Conservation (phyloP, 129 eudicot species). For the Flaveria bidentis region DNA sequence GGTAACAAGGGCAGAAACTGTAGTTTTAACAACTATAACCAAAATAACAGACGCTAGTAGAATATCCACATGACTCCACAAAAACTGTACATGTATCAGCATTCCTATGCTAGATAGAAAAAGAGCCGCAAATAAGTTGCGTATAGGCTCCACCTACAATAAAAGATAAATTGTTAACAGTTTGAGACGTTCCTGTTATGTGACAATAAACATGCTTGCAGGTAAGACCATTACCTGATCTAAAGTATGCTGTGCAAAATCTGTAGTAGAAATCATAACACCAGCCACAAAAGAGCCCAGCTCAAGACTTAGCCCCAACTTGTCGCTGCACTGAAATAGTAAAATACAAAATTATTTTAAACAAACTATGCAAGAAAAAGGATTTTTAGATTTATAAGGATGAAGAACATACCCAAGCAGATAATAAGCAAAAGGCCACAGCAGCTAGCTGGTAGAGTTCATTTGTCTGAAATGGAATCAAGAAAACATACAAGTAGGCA, state of each 20-base stretch:
- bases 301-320: slow-evolving; percentile 96
- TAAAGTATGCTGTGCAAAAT: slow-evolving; percentile 86
- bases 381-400: background rate
- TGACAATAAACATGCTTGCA: background rate
- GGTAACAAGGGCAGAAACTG: slow-evolving; percentile 72
- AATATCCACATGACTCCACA: slow-evolving; percentile 97
- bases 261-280: slow-evolving; percentile 97
- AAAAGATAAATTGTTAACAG: background rate
- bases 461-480: slow-evolving; percentile 60
- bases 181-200: background rate
- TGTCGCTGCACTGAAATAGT: slow-evolving; percentile 92
- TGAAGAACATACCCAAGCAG: slow-evolving; percentile 81
- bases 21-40: slow-evolving; percentile 85
- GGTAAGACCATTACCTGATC: slow-evolving; percentile 65
- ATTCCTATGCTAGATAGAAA: slow-evolving; percentile 96
- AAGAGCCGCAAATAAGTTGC: slow-evolving; percentile 96
- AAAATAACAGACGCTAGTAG: slow-evolving; percentile 88
- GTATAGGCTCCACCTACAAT: slow-evolving; percentile 97
- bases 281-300: slow-evolving; percentile 99
- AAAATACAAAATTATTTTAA: background rate
- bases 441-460: slow-evolving; percentile 97
- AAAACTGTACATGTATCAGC: slow-evolving; percentile 90
- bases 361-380: background rate
- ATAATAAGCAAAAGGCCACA: slow-evolving; percentile 95
- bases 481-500: background rate